Conservation (phyloP, 1,139 yeast genomes). For the Suzukiozyma palmioleophila region DNA sequence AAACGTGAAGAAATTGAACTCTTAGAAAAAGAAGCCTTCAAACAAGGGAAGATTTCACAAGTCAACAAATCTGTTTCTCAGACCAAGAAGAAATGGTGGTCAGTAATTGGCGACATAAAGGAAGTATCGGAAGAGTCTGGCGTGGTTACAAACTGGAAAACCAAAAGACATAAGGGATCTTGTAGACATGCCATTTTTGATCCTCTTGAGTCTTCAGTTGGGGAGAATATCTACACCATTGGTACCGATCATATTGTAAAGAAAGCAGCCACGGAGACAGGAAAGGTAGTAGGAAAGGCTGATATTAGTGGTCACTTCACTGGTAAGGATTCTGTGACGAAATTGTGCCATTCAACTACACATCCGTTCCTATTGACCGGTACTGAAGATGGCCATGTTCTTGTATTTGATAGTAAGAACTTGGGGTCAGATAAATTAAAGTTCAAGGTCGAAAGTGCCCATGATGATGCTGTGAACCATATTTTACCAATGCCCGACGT, state of each 20-base stretch:
- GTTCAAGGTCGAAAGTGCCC: slow-evolving; percentile 48
- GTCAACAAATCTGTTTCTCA: slow-evolving; percentile 33
- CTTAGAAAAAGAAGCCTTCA: slow-evolving; percentile 23
- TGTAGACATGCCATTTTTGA: slow-evolving; percentile 74
- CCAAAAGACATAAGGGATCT: slow-evolving; percentile 87
- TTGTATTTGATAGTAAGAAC: slow-evolving; percentile 56
- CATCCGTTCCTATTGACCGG: slow-evolving; percentile 71
- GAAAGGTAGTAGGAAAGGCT: slow-evolving; percentile 65
- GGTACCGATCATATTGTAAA: slow-evolving; percentile 83
- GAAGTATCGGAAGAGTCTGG: slow-evolving; percentile 24
- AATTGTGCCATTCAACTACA: slow-evolving; percentile 57
- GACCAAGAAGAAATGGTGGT: slow-evolving; percentile 48
- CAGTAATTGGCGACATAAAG: slow-evolving; percentile 33
- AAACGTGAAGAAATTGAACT: slow-evolving; percentile 18
- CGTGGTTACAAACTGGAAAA: slow-evolving; percentile 62
- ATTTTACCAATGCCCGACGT: slow-evolving; percentile 64
- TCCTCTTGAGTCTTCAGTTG: slow-evolving; percentile 40
- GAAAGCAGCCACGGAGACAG: slow-evolving; percentile 67
- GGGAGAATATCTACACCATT: slow-evolving; percentile 56
- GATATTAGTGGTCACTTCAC: slow-evolving; percentile 23
- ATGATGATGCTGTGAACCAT: slow-evolving; percentile 73
- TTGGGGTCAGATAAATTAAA: slow-evolving; percentile 33
- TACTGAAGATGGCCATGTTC: slow-evolving; percentile 69
- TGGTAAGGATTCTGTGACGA: slow-evolving; percentile 46
- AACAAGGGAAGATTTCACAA: slow-evolving; percentile 23